These are phyloP conservation scores for Oryza meridionalis DNA, from an alignment of 176 grass and related monocot genomes.

Conservation along the genomic window DNA sequence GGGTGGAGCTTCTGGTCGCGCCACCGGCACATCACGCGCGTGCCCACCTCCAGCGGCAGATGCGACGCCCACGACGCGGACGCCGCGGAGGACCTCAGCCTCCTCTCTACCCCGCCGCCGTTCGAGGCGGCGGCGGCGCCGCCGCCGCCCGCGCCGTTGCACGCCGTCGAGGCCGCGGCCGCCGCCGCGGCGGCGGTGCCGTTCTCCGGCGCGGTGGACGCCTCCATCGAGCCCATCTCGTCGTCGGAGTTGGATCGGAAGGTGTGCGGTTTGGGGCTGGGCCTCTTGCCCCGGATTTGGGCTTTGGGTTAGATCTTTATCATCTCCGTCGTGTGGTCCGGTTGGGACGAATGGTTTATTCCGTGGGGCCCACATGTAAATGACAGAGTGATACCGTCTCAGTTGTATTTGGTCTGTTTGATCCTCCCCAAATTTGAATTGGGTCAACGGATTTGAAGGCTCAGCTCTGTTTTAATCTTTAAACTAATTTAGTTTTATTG, in stretches of 20 bases:
- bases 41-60: slow-evolving; percentile 89
- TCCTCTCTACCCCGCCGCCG: slow-evolving; percentile 50
- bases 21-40: slow-evolving; percentile 98
- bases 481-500: too few species aligned
- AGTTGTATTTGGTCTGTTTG: background rate
- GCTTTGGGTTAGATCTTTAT: background rate
- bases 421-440: too few species aligned
- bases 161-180: background rate
- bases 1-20: slow-evolving; percentile 94
- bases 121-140: slow-evolving; percentile 21
- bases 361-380: slow-evolving; percentile 1
- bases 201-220: slow-evolving; percentile 66
- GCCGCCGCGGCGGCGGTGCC: slow-evolving; percentile 45
- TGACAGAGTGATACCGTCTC: background rate
- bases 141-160: background rate
- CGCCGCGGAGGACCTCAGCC: slow-evolving; percentile 46
- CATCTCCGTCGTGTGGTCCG: background rate
- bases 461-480: too few species aligned
- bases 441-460: too few species aligned
- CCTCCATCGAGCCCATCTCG: slow-evolving; percentile 85
- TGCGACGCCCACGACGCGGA: slow-evolving; percentile 29
- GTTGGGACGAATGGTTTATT: background rate
- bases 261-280: slow-evolving; percentile 21
- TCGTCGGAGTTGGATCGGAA: slow-evolving; percentile 37
- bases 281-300: slow-evolving; percentile 34